Conservation (phyloP, 2,329 filamentous ascomycete species). For the Cladosporium sp. region DNA sequence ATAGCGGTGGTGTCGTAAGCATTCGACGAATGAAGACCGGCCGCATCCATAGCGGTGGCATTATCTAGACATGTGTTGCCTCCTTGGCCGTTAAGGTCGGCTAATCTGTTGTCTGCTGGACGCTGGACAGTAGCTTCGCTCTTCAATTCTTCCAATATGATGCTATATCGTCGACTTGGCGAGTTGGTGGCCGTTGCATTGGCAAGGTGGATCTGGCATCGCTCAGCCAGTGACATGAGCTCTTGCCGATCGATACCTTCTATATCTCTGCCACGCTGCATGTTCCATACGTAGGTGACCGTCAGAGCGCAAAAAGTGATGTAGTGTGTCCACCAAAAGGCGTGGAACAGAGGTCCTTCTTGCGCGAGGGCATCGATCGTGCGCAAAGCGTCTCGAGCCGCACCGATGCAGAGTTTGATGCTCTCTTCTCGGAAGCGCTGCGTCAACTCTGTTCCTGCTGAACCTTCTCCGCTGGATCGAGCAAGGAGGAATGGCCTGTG, state of each 20-base stretch:
- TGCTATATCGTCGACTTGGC: conserved; percentile 49
- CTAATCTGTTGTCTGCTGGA: neutral
- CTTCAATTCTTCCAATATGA: conserved; percentile 50
- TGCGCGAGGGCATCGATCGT: conserved; percentile 42
- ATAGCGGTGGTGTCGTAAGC: neutral
- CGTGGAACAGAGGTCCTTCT: conserved; percentile 43
- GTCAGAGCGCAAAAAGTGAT: conserved; percentile 52
- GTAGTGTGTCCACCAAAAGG: conserved; percentile 53
- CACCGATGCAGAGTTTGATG: conserved; percentile 16
- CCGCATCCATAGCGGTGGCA: neutral
- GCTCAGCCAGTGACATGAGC: conserved; percentile 46
- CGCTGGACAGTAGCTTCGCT: conserved; percentile 36
- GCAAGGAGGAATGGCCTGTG: conserved; percentile 37
- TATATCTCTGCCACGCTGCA: conserved; percentile 38
- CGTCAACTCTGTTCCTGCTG: neutral
- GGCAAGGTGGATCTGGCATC: conserved; percentile 48
- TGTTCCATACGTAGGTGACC: conserved; percentile 51
- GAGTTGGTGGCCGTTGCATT: conserved; percentile 50
- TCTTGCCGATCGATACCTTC: conserved; percentile 20
- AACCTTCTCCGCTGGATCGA: neutral
- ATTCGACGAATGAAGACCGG: neutral
- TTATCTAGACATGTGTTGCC: neutral
- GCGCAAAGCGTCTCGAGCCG: conserved; percentile 18
- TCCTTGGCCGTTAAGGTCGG: neutral
- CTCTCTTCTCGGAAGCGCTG: conserved; percentile 9